phyloP scores from a whole-genome alignment of 2,329 filamentous ascomycete genomes.

The Graphilbum fragrans region DNA sequence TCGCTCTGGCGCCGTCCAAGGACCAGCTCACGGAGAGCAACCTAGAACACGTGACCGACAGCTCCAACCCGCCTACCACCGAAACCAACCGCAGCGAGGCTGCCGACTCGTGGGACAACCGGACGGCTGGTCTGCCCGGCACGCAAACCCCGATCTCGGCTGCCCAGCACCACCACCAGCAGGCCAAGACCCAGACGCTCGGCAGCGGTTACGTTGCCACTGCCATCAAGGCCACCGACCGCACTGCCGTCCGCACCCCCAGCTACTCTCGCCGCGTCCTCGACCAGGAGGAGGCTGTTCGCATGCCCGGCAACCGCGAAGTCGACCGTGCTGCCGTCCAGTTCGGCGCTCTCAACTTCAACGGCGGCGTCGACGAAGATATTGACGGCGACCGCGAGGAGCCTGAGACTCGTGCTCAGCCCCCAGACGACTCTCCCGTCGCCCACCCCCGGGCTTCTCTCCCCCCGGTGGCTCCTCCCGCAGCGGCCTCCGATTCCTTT shows the following conservation, averaged over 20 bases:
- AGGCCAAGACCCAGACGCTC: conserved; percentile 38
- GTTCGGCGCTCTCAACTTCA: conserved; percentile 90
- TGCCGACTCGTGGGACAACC: conserved; percentile 72
- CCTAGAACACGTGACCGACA: conserved; percentile 79
- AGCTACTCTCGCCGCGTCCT: conserved; percentile 78
- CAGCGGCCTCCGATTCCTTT: conserved; percentile 42
- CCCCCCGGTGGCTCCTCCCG: conserved; percentile 54
- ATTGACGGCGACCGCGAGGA: conserved; percentile 93
- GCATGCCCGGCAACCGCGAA: conserved; percentile 94
- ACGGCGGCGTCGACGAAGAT: conserved; percentile 68
- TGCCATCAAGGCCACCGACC: conserved; percentile 64
- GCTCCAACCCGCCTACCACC: conserved; percentile 63
- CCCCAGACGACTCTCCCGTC: conserved; percentile 84
- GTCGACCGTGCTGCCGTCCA: conserved; percentile 89
- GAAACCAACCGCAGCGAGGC: conserved; percentile 81
- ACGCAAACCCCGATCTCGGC: conserved; percentile 55
- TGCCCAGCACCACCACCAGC: conserved; percentile 51
- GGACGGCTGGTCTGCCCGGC: conserved; percentile 43
- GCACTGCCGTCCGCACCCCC: conserved; percentile 52
- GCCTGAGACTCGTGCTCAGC: conserved; percentile 85
- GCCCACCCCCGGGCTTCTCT: conserved; percentile 76
- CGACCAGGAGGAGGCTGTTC: conserved; percentile 93
- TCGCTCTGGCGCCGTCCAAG: conserved; percentile 45
- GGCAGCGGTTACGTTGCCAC: conserved; percentile 68
- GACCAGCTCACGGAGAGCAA: conserved; percentile 85